phyloP scores from a whole-genome alignment of 2,329 filamentous ascomycete species.

The Acrocalymma vagum region DNA sequence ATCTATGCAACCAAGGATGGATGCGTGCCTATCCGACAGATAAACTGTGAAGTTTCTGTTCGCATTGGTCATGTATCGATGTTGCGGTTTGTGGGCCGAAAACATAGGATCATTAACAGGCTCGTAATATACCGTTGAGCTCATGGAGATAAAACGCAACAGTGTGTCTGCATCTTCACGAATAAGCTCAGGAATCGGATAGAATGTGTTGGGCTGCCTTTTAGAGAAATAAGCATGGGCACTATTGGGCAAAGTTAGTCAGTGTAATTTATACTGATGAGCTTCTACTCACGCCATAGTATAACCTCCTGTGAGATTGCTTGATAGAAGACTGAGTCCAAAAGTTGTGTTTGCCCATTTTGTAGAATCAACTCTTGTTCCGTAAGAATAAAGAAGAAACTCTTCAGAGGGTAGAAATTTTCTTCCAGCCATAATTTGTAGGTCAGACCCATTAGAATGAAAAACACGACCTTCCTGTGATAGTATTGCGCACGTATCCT shows the following conservation, averaged over 20 bases:
- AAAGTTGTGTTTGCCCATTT: slow-evolving; percentile 9
- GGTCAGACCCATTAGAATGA: too few species aligned
- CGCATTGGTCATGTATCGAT: slow-evolving; percentile 1
- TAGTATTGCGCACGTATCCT: slow-evolving; percentile 7
- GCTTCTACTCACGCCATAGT: too few species aligned
- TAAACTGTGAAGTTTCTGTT: slow-evolving; percentile 6
- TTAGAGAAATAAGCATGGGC: too few species aligned
- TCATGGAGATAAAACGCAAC: slow-evolving; percentile 4
- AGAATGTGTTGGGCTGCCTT: background rate
- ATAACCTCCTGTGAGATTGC: slow-evolving; percentile 7
- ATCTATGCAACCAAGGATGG: slow-evolving; percentile 6
- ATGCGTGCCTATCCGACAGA: slow-evolving; percentile 7
- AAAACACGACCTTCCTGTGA: too few species aligned
- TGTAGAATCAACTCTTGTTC: too few species aligned
- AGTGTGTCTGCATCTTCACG: slow-evolving; percentile 7
- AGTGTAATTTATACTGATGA: too few species aligned
- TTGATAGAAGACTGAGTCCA: slow-evolving; percentile 5
- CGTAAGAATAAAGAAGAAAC: too few species aligned
- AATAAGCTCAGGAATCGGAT: slow-evolving; percentile 4
- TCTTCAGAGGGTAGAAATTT: too few species aligned
- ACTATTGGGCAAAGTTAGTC: too few species aligned
- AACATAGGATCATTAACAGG: slow-evolving; percentile 15
- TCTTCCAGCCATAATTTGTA: too few species aligned
- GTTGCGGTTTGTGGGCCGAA: slow-evolving; percentile 6
- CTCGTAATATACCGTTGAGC: slow-evolving; percentile 6